Base-by-base conservation (phyloP, 192 early-diverging fungal species). In the Dissophora globulifera region DNA sequence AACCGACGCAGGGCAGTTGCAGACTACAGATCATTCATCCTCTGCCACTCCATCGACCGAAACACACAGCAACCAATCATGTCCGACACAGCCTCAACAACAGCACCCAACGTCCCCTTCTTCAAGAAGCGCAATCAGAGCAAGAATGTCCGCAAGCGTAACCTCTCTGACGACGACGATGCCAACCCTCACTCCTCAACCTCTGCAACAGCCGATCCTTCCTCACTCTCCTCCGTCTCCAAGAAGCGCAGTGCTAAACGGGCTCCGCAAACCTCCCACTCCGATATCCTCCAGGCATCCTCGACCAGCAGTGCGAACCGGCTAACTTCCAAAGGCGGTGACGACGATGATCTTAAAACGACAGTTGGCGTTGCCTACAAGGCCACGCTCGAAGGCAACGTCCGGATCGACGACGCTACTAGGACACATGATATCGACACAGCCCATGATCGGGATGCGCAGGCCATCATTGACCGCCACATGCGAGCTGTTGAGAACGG, bases 61-160 rank as follows among this genome's bases (percentile, higher is more conserved):
- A n/a, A n/a, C n/a, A n/a, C 12, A 26, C 16, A 17, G 40, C 23
- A 42, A 16, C 5, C 16, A 57, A 7, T n/a, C 32, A 74, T 74
- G 69, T 50, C 69, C 43, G 60, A 72, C 23, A 11, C 61, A 50
- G 25, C 58, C 26, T 2, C 61, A 45, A 19, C 29, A 27, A 8
- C 12, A 40, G 48, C 68, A 35, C 67, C 67, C 16, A 82, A 80
- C 33, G 83, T 85, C 3, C 72, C 85, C 15, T 82, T 88, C 58
- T 88, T 88, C 60, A 88, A 88, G 67, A 88, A 88, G 65, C 69
- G 85, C 42, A 52, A 58, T 29, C 72, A 72, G 41, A 80, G 62
- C 41, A 86, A 84, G 62, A 86, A 85, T 32, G 64, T 86, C 33
- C 70, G 83, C n/a, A 88, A 88, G 61, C 79, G 87, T 29, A 80